Percentiles rank a stretch among this genome's conserved stretches.
Conservation (phyloP, 2,329 filamentous ascomycete genomes). For the Herpotrichia juniperi region DNA sequence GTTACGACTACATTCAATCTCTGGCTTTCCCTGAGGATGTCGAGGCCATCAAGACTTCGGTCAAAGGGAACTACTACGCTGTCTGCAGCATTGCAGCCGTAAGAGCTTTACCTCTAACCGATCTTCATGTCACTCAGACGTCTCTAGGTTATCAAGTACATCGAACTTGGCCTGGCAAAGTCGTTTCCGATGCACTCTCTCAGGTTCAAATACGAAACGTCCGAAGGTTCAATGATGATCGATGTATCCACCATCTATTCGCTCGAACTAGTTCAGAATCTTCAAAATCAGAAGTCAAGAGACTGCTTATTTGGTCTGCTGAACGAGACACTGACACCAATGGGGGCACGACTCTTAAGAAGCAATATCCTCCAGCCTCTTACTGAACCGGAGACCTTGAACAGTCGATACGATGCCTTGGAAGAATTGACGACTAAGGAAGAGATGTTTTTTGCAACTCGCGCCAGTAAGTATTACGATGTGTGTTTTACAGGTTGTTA, state of each 20-base stretch:
- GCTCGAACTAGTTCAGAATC: constrained; percentile 88
- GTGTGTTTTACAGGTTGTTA: neutral
- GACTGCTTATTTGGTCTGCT: constrained; percentile 84
- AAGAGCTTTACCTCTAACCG: constrained; percentile 41
- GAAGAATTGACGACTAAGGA: constrained; percentile 82
- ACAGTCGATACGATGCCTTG: constrained; percentile 78
- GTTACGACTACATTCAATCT: constrained; percentile 77
- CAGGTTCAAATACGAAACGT: constrained; percentile 83
- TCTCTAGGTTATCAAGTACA: constrained; percentile 75
- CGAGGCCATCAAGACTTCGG: constrained; percentile 78
- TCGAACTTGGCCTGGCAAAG: constrained; percentile 72
- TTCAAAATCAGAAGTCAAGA: constrained; percentile 77
- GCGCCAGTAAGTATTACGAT: constrained; percentile 61
- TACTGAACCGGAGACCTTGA: constrained; percentile 71
- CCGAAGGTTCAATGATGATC: constrained; percentile 94
- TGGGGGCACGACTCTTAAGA: constrained; percentile 83
- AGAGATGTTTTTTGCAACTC: constrained; percentile 80
- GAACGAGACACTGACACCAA: constrained; percentile 84
- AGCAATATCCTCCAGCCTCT: constrained; percentile 90
- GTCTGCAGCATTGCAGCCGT: constrained; percentile 87
- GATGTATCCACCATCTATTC: constrained; percentile 86
- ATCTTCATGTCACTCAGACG: constrained; percentile 11
- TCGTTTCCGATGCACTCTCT: constrained; percentile 80
- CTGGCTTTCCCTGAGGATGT: constrained; percentile 82
- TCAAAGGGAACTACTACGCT: constrained; percentile 84